Evolutionary conservation across 148 eudicot species (phyloP), one percentile per base, ranked within the genome.

Genomic region (Talinum fruticosum): DNA sequence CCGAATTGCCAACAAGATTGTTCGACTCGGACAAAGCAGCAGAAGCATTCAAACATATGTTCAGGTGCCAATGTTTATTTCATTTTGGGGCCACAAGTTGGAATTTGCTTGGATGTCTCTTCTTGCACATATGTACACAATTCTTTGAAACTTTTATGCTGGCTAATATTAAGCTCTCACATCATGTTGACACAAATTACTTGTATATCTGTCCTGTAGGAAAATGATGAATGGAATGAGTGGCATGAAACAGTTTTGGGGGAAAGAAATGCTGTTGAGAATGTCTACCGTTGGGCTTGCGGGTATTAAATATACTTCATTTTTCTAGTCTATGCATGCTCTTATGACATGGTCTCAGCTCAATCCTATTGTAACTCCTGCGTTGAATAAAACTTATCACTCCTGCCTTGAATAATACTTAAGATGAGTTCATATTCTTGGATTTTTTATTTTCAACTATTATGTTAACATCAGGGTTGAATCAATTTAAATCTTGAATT

Each of bases 231-330:
- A 76, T 94, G 97, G 97, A 87, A 71, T 28, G 92, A 89, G 49
- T 94, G 98, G 98, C 95, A 84, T 76, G 75, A 85, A 73, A 86
- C 92, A 32, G 87, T 84, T 81, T 79, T 94, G 69, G 96, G 89
- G 80, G 97, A 92, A 76, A 88, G 95, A 74, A 92, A 90, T 82
- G 73, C 80, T 76, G 75, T 92, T 19, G 95, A 90, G 84, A 94
- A 92, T 79, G 96, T 94, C 54, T 87, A 92, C 66, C 90, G 93
- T 18, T 94, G 98, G 98, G 93, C 90, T 78, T 94, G 98, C 73
- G 98, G 98, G 98, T 94, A 90, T 75, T 75, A 10, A 30, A 18
- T 6, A 19, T 15, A 24, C 16, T n/a, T 18, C 37, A 29, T 32
- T 57, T 21, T 45, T 2, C 47, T 41, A 8, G 13, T 41, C 12